phyloP scores from a whole-genome alignment of 164 flowering plant species.

The Tetrastigma voinierianum region DNA sequence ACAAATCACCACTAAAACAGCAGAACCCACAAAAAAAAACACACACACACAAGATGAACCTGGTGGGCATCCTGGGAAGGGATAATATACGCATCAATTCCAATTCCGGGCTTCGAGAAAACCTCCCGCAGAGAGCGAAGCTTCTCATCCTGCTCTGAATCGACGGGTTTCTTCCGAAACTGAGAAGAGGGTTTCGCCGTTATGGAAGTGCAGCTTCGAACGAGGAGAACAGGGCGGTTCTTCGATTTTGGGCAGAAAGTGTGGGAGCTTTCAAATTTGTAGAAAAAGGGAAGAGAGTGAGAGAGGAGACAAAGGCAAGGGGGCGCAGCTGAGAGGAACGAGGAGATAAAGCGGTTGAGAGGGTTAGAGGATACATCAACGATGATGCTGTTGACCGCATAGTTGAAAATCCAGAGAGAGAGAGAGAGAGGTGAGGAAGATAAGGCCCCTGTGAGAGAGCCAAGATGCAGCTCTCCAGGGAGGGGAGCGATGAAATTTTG shows the following conservation, averaged over 20 bases:
- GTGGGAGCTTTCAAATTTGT: slow-evolving; percentile 23
- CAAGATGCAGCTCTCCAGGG: too few species aligned
- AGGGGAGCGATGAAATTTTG: too few species aligned
- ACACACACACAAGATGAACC: slow-evolving; percentile 29
- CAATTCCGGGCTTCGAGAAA: slow-evolving; percentile 70
- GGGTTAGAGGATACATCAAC: slow-evolving; percentile 21
- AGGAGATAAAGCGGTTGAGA: slow-evolving; percentile 19
- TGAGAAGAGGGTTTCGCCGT: slow-evolving; percentile 76
- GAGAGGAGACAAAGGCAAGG: slow-evolving; percentile 31
- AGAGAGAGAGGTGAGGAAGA: slow-evolving; percentile 12
- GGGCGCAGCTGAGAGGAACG: slow-evolving; percentile 14
- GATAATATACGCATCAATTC: slow-evolving; percentile 84
- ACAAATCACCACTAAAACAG: background rate
- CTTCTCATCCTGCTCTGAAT: slow-evolving; percentile 55
- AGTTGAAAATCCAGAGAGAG: slow-evolving; percentile 1
- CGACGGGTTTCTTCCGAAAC: slow-evolving; percentile 32
- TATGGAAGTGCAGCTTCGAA: slow-evolving; percentile 42
- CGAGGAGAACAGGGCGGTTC: slow-evolving; percentile 13
- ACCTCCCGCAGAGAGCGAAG: slow-evolving; percentile 68
- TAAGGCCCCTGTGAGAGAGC: background rate
- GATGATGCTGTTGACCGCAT: slow-evolving; percentile 23
- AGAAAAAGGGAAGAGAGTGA: slow-evolving; percentile 28
- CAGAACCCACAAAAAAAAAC: background rate
- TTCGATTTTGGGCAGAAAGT: slow-evolving; percentile 2
- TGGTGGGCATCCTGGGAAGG: slow-evolving; percentile 99